Evolutionary conservation across 2,329 filamentous ascomycete genomes (phyloP), one percentile per base, ranked within the genome.

Genomic region (Paraphaeosphaeria minitans): DNA sequence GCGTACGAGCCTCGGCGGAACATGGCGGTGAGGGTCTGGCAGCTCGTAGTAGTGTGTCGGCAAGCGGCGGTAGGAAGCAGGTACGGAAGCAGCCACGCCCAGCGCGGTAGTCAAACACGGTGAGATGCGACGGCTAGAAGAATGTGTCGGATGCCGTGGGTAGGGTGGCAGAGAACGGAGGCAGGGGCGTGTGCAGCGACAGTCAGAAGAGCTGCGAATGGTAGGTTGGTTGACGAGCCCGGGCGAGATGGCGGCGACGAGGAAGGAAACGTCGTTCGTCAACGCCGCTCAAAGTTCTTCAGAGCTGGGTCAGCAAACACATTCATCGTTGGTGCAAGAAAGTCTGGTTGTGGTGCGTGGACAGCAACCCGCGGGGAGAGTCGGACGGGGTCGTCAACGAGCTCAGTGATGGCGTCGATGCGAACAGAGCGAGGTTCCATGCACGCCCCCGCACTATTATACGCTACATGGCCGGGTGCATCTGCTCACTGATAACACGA

Each of bases 1-100:
- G 86, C 85, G 77, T 87, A 87, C 53, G 86, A 88, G 43, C 83
- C 84, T 64, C 85, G 80, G 71, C 84, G 81, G 66, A 66, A 68
- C 66, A 70, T 69, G 57, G 41, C 35, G 45, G 49, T 37, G 35
- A 47, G 43, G 43, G 41, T 43, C n/a, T 22, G 19, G n/a, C 19
- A 21, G 48, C 53, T 24, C 35, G 54, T 57, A 42, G 43, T 55
- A 39, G 47, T 45, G 42, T 45, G 51, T 46, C 19, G 51, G 51
- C 27, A 24, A 45, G 39, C 51, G 41, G 33, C 42, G 14, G 49
- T 46, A 21, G 51, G 51, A 45, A 58, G 42, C 37, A 24, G 43
- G 43, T 35, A 5, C 22, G 42, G 31, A 27, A 16, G 43, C 14
- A 14, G 29, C 42, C 29, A 35, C 51, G n/a, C 41, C 41, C 51